A percentile compares a stretch with the other conserved stretches of the same genome.
These are phyloP conservation scores for Ophiostoma pallidulum DNA, from an alignment of 2,329 filamentous ascomycete genomes.

Conservation along the genomic window DNA sequence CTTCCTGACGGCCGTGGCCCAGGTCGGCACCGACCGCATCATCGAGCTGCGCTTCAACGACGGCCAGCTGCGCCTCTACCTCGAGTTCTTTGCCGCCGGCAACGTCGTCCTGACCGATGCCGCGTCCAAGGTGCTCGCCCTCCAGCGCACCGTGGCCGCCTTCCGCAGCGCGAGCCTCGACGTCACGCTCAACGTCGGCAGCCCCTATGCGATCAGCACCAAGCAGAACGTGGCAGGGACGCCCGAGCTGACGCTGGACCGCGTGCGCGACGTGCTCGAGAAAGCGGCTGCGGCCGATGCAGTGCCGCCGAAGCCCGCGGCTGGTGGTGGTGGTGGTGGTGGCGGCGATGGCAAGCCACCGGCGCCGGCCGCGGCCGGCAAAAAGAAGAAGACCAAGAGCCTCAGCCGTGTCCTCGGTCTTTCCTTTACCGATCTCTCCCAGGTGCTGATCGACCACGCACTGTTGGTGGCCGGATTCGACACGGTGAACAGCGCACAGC, in stretches of 20 bases:
- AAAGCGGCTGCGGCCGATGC: conserved; percentile 42
- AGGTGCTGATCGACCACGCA: conserved; percentile 78
- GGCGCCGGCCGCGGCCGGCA: not conserved
- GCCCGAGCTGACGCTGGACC: conserved; percentile 63
- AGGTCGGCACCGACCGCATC: conserved; percentile 88
- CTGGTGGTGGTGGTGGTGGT: no score
- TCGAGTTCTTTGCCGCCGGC: conserved; percentile 92
- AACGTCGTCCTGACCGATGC: conserved; percentile 89
- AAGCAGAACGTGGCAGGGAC: conserved; percentile 75
- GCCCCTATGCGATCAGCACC: conserved; percentile 48
- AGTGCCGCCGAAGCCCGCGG: no score
- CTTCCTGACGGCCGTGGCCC: conserved; percentile 67
- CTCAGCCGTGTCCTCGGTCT: conserved; percentile 72
- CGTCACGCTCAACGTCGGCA: conserved; percentile 16
- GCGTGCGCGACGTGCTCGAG: conserved; percentile 59
- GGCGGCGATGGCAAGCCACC: not conserved
- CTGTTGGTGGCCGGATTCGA: conserved; percentile 62
- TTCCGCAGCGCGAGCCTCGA: conserved; percentile 18
- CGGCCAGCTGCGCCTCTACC: conserved; percentile 74
- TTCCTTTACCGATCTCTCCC: conserved; percentile 81
- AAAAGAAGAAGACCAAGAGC: conserved; percentile 59
- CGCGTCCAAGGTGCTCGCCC: conserved; percentile 69
- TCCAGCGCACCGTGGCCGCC: conserved; percentile 46
- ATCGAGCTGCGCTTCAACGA: conserved; percentile 90
- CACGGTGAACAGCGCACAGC: conserved; percentile 30